Base-by-base conservation (phyloP, 2,329 filamentous ascomycete genomes). In the Colletotrichum higginsianum region DNA sequence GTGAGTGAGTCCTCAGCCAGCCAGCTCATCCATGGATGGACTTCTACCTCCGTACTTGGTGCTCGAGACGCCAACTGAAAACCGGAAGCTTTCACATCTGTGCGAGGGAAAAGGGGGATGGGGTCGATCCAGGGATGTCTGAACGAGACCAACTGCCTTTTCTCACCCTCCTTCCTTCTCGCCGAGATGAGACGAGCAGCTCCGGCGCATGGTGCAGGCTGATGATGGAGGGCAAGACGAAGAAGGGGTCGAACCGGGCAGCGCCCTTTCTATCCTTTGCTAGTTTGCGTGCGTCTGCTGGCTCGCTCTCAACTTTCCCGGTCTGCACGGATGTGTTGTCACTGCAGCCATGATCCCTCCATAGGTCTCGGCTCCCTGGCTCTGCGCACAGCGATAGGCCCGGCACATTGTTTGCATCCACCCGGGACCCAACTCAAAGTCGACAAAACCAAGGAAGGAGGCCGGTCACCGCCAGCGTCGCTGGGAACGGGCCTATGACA, bases 281-380 rank as follows among this genome's bases (percentile, higher is more conserved):
- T 42, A 61, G 35, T 12, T 18, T 57, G 42, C 15, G 30, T 57
- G 42, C 15, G 30, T 67, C 67, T 56, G 60, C 63, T 46, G 44
- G 65, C 13, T 63, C 49, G 46, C 56, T 58, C 49, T 55, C 46
- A 38, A 38, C 35, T 38, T 38, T 38, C 35, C 35, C 35, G 16
- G 49, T 53, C 74, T 84, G 83, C 83, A 84, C 72, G 79, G 82
- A 79, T 84, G 82, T 76, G 83, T 80, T 85, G 83, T 82, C 78
- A 78, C 76, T 83, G 82, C 85, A 85, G 80, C 80, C 80, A 80
- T 81, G 71, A 81, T 81, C 80, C 80, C 79, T 83, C 79, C 77
- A 80, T 47, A 52, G 58, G 52, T 82, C 79, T 77, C 78, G 78
- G 79, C 79, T 77, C 77, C 16, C 71, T 73, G 67, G 75, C 74